A percentile compares a stretch with the other conserved stretches of the same genome.
phyloP scores from a whole-genome alignment of 1,139 yeast genomes.

The Yamadazyma atlantica region DNA sequence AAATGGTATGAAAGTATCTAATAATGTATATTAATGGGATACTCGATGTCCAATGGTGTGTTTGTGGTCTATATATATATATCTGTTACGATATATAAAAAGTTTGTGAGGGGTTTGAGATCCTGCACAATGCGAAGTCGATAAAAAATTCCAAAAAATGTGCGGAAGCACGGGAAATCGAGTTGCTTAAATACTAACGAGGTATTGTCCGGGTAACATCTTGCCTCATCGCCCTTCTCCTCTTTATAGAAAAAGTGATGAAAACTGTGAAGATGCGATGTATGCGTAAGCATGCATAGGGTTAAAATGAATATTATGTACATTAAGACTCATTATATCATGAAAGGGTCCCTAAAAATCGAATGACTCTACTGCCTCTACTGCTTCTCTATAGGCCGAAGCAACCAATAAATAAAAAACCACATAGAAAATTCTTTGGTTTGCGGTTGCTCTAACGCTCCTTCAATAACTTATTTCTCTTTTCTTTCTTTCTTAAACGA shows the following conservation, averaged over 20 bases:
- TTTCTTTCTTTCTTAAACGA: conserved; percentile 75
- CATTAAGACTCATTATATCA: neutral
- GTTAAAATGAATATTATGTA: neutral
- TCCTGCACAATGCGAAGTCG: conserved; percentile 1
- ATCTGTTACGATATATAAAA: neutral
- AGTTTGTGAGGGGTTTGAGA: neutral
- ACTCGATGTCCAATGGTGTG: neutral
- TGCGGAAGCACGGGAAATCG: conserved; percentile 8
- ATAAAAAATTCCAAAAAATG: conserved; percentile 2
- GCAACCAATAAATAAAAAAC: too few relatives aligned
- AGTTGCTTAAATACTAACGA: conserved; percentile 10
- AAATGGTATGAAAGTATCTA: neutral
- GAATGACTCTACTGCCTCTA: too few relatives aligned
- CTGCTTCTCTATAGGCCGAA: too few relatives aligned
- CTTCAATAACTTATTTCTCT: conserved; percentile 75
- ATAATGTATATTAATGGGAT: neutral
- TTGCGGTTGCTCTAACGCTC: conserved; percentile 45
- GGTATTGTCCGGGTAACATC: conserved; percentile 8
- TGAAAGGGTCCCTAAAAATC: conserved; percentile 3
- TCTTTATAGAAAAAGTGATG: too few relatives aligned
- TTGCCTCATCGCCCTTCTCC: neutral
- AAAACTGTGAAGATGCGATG: neutral
- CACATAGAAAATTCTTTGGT: too few relatives aligned
- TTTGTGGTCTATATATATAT: neutral
- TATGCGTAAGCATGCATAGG: neutral